Conservation (phyloP, 1,284 basidiomycete genomes). For the Boletus smithii region DNA sequence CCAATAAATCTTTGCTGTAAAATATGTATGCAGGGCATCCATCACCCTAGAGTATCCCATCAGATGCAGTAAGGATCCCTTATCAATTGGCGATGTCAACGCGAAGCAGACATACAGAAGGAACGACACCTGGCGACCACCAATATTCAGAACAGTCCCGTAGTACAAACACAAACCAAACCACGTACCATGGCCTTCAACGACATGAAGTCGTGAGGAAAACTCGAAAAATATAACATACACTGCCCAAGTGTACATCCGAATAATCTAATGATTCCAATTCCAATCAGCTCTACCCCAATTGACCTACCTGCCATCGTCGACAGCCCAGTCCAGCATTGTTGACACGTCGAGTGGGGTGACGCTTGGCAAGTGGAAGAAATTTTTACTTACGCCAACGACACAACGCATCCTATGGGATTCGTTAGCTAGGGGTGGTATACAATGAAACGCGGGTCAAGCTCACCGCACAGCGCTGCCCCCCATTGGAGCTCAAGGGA, state of each 20-base stretch:
- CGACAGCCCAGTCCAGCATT: background rate
- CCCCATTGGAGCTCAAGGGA: slow-evolving; percentile 1
- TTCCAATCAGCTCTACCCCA: background rate
- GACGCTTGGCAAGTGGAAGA: background rate
- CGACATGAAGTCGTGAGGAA: slow-evolving; percentile 12
- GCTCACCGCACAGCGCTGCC: slow-evolving; percentile 6
- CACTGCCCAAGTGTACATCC: slow-evolving; percentile 14
- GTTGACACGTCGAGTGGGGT: background rate
- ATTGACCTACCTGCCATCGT: background rate
- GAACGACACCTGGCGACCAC: slow-evolving; percentile 1
- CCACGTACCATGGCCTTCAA: slow-evolving; percentile 12
- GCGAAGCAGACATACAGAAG: slow-evolving; percentile 12
- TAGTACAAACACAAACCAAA: background rate
- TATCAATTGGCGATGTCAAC: background rate
- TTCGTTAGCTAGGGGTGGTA: background rate
- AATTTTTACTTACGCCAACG: slow-evolving; percentile 6
- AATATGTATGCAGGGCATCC: slow-evolving; percentile 2
- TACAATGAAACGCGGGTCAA: background rate
- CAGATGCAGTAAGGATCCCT: background rate
- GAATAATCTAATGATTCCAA: background rate
- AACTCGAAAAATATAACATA: slow-evolving; percentile 13
- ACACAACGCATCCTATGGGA: slow-evolving; percentile 2
- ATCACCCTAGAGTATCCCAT: background rate
- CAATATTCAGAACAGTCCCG: background rate
- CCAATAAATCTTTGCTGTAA: background rate